Percentiles rank a stretch among this genome's conserved stretches.
These are phyloP conservation scores for Pseudodiploospora longispora DNA, from an alignment of 2,329 filamentous ascomycete species.

Conservation along the genomic window DNA sequence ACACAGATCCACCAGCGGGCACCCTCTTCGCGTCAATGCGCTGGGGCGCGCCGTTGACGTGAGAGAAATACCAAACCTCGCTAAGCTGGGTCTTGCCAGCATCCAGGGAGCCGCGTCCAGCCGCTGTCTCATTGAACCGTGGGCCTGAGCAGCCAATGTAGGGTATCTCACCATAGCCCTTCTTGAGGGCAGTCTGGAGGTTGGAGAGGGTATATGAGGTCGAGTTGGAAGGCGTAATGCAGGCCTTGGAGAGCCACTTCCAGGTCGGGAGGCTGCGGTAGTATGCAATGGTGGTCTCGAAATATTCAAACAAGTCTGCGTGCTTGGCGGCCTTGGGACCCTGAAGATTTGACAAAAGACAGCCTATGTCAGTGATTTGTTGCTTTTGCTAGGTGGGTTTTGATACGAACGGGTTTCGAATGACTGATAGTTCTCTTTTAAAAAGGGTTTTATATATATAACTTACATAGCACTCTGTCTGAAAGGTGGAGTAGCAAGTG, in stretches of 20 bases:
- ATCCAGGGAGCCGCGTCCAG: constrained; percentile 46
- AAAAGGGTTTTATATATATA: background rate
- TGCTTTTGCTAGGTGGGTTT: too few relatives aligned
- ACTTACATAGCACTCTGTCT: constrained; percentile 50
- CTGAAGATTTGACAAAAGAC: constrained; percentile 3
- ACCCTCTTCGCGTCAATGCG: constrained; percentile 36
- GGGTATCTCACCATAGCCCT: constrained; percentile 44
- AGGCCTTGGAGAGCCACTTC: constrained; percentile 45
- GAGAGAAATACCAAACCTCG: constrained; percentile 61
- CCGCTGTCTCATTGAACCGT: constrained; percentile 50
- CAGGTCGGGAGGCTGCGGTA: constrained; percentile 52
- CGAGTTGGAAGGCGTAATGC: constrained; percentile 50
- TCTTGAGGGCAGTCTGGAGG: constrained; percentile 42
- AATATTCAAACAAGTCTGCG: constrained; percentile 55
- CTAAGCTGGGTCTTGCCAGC: constrained; percentile 47
- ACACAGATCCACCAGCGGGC: constrained; percentile 36
- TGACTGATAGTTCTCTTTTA: background rate
- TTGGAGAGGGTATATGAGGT: constrained; percentile 47
- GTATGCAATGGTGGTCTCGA: constrained; percentile 50
- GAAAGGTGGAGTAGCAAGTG: constrained; percentile 60
- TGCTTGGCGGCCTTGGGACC: constrained; percentile 47
- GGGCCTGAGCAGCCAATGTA: constrained; percentile 56
- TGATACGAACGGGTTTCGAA: too few relatives aligned
- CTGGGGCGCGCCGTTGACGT: constrained; percentile 51
- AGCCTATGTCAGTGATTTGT: too few relatives aligned